Evolutionary conservation across 2,329 filamentous ascomycete species (phyloP).

Genomic region (Ophioceras dolichostomum): DNA sequence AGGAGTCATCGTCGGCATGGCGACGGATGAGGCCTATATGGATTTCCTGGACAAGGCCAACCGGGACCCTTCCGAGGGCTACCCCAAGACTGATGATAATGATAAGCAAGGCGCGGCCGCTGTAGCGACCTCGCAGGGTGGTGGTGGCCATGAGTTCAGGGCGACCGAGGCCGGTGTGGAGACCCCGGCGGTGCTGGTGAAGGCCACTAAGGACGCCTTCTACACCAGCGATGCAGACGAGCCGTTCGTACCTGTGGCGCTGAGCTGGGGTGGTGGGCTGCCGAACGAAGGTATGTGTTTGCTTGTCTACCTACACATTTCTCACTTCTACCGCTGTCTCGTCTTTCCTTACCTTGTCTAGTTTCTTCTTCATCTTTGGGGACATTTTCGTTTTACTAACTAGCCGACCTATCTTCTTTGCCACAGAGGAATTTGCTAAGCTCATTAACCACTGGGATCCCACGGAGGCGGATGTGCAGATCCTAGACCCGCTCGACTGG

Average conservation of each 20-base stretch:
- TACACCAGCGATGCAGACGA: conserved; percentile 80
- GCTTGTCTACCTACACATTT: no score
- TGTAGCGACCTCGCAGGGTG: conserved; percentile 3
- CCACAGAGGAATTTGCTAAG: conserved; percentile 59
- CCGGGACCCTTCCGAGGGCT: conserved; percentile 56
- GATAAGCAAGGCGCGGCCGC: no score
- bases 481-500: conserved; percentile 58
- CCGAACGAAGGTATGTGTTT: conserved; percentile 46
- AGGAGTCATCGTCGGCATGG: conserved; percentile 37
- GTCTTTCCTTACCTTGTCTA: neutral
- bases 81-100: no score
- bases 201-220: conserved; percentile 40
- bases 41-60: conserved; percentile 83
- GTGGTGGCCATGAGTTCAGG: conserved; percentile 27
- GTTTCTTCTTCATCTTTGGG: conserved; percentile 5
- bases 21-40: conserved; percentile 71
- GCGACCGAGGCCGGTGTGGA: conserved; percentile 37
- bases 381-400: neutral
- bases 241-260: conserved; percentile 64
- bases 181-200: conserved; percentile 47
- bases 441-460: conserved; percentile 49
- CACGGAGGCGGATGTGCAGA: conserved; percentile 45
- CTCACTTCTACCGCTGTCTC: no score
- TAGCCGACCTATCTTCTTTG: conserved; percentile 3
- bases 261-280: conserved; percentile 44